Evolutionary conservation across 2,329 filamentous ascomycete genomes (phyloP).

Genomic region (Fusarium marasasianum): DNA sequence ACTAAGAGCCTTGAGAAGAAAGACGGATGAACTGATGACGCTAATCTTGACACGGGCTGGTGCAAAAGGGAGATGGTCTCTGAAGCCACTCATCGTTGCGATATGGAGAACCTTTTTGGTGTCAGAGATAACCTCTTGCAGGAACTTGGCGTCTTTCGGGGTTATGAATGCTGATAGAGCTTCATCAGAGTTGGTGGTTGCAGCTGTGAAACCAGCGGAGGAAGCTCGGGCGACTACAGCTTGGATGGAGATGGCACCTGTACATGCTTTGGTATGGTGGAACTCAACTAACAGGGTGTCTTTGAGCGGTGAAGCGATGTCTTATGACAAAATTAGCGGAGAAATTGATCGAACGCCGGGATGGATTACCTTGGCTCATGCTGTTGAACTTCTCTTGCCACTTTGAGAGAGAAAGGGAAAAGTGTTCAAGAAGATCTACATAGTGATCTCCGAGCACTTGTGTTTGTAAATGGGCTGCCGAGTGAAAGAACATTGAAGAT

Average conservation of each 20-base stretch:
- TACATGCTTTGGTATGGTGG: constrained; percentile 35
- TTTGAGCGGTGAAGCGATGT: not conserved
- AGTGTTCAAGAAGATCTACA: constrained; percentile 30
- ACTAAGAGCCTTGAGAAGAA: constrained; percentile 36
- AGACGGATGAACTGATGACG: constrained; percentile 37
- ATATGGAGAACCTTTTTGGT: constrained; percentile 24
- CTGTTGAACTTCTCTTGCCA: constrained; percentile 25
- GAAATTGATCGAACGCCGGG: rapidly evolving
- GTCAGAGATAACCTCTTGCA: constrained; percentile 34
- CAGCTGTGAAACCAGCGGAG: not conserved
- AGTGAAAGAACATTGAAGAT: constrained; percentile 38
- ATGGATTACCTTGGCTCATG: not conserved
- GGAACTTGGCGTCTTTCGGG: constrained; percentile 22
- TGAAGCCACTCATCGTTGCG: constrained; percentile 26
- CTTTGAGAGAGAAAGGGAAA: constrained; percentile 10
- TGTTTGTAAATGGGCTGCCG: constrained; percentile 18
- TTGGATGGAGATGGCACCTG: constrained; percentile 32
- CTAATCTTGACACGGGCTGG: constrained; percentile 29
- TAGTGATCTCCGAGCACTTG: constrained; percentile 33
- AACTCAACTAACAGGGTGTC: constrained; percentile 29
- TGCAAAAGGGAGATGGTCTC: constrained; percentile 20
- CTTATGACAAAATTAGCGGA: not conserved
- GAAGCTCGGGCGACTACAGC: constrained; percentile 32
- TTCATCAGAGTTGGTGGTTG: constrained; percentile 7
- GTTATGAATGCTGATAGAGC: constrained; percentile 24